Percentiles rank a stretch among this genome's conserved stretches.
Evolutionary conservation across 2,329 filamentous ascomycete species (phyloP).

Genomic region (Ophiocordyceps camponoti-rufipedis): DNA sequence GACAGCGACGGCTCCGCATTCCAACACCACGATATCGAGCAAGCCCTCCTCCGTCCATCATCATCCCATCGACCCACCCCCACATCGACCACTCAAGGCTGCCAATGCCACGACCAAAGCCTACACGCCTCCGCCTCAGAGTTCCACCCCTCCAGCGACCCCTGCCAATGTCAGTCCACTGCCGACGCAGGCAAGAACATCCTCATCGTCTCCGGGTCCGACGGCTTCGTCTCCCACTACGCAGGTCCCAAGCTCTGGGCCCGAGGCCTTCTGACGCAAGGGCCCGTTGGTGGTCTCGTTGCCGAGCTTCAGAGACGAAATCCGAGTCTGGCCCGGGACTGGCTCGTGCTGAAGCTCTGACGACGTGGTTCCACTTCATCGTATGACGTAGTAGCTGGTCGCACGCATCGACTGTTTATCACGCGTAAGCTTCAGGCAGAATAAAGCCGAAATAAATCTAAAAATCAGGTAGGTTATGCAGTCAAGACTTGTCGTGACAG

Average conservation of each 20-base stretch:
- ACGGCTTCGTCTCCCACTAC: constrained; percentile 70
- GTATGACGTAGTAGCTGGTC: no score
- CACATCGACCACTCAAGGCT: background rate
- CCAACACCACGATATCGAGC: constrained; percentile 26
- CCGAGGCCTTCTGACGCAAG: constrained; percentile 56
- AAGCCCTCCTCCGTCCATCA: constrained; percentile 8
- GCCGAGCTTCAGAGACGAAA: constrained; percentile 34
- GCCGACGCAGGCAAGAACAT: constrained; percentile 34
- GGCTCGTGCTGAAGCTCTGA: constrained; percentile 34
- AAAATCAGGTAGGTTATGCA: no score
- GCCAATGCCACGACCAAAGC: constrained; percentile 13
- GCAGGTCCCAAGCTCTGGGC: constrained; percentile 66
- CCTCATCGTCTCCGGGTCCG: constrained; percentile 75
- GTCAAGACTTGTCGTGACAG: no score
- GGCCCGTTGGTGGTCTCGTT: constrained; percentile 51
- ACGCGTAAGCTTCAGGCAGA: no score
- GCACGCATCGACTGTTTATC: no score
- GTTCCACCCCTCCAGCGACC: constrained; percentile 10
- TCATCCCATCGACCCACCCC: background rate
- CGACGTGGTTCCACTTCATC: no score
- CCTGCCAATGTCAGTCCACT: constrained; percentile 9
- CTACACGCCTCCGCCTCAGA: constrained; percentile 12
- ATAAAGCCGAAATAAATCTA: no score
- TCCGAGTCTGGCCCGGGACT: constrained; percentile 17
- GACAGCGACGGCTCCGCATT: constrained; percentile 64